phyloP scores from a whole-genome alignment of 2,329 filamentous ascomycete species.

The Fusarium tanahbumbuense region DNA sequence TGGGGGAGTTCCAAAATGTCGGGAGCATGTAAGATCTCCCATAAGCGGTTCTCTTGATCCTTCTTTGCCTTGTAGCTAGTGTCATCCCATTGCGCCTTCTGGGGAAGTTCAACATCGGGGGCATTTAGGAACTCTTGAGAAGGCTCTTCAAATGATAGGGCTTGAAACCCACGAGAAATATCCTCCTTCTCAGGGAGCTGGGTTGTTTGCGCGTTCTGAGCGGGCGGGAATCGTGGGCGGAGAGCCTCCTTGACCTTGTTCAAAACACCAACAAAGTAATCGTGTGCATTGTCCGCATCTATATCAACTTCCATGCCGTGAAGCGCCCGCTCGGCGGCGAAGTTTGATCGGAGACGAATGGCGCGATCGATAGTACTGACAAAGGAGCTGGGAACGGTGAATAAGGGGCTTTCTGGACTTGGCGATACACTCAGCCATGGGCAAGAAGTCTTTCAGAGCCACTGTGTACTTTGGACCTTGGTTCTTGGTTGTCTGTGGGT shows the following conservation, averaged over 20 bases:
- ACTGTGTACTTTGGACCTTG: neutral
- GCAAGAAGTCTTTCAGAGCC: neutral
- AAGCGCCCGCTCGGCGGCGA: neutral
- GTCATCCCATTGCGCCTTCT: neutral
- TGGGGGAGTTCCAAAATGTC: neutral
- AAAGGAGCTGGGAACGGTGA: neutral
- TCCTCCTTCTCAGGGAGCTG: neutral
- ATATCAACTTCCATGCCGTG: neutral
- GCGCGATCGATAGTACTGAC: neutral
- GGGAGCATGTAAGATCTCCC: neutral
- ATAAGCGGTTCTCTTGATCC: neutral
- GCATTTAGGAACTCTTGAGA: slow-evolving; percentile 1
- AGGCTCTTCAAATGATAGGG: neutral
- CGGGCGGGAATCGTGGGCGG: neutral
- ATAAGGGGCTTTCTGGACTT: neutral
- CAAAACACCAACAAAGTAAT: neutral
- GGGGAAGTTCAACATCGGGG: neutral
- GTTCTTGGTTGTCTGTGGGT: neutral
- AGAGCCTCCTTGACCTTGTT: neutral
- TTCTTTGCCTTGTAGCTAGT: slow-evolving; percentile 1
- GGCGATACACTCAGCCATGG: slow-evolving; percentile 8
- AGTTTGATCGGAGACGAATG: neutral
- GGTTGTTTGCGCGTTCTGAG: neutral
- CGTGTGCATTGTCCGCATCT: neutral
- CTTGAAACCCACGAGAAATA: neutral